Evolutionary conservation across 1,139 yeast genomes (phyloP).

Genomic region (Wickerhamomyces sp.): DNA sequence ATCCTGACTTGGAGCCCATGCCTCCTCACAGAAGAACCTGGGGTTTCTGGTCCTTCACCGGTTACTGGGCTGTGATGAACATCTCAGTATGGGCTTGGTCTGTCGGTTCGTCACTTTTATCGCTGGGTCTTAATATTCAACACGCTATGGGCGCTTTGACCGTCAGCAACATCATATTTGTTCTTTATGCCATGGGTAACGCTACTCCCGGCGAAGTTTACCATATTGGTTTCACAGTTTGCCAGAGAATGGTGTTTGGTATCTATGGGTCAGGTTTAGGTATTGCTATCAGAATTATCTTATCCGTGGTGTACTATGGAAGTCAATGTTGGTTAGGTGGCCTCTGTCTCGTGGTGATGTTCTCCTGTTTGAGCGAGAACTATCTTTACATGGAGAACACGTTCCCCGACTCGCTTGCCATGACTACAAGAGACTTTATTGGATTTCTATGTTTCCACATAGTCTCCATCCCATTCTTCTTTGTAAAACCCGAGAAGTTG

Average conservation of each 20-base stretch:
- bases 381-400: slow-evolving; percentile 31
- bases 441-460: slow-evolving; percentile 41
- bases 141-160: slow-evolving; percentile 37
- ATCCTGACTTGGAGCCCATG: slow-evolving; percentile 35
- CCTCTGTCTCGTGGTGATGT: slow-evolving; percentile 30
- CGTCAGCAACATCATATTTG: slow-evolving; percentile 38
- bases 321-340: slow-evolving; percentile 40
- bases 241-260: slow-evolving; percentile 42
- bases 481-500: slow-evolving; percentile 33
- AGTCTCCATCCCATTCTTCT: slow-evolving; percentile 32
- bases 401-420: slow-evolving; percentile 29
- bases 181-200: slow-evolving; percentile 33
- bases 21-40: slow-evolving; percentile 30
- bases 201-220: slow-evolving; percentile 40
- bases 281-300: slow-evolving; percentile 35
- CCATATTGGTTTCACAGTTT: slow-evolving; percentile 42
- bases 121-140: slow-evolving; percentile 35
- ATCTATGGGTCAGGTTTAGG: slow-evolving; percentile 38
- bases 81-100: slow-evolving; percentile 37
- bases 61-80: slow-evolving; percentile 37
- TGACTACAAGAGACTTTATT: slow-evolving; percentile 35
- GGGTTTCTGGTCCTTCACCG: slow-evolving; percentile 37
- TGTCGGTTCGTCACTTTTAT: slow-evolving; percentile 35
- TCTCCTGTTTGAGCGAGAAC: slow-evolving; percentile 32
- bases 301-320: slow-evolving; percentile 38